Conservation (phyloP, 139 green algal species). For the Pedinophyceae sp. region DNA sequence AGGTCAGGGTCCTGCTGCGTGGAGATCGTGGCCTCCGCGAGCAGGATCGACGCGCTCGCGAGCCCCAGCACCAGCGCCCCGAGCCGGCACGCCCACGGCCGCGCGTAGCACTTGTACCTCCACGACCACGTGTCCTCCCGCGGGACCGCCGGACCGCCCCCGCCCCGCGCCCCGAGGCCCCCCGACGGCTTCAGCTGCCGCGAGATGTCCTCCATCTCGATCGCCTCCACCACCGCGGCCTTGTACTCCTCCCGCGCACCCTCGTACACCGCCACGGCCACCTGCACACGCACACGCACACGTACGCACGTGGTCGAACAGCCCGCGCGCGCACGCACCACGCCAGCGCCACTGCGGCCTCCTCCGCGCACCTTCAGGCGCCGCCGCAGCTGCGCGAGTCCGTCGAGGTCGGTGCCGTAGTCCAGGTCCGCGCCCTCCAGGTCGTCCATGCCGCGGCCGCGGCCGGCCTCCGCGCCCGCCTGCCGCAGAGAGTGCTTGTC, state of each 20-base stretch:
- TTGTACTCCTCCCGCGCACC: conserved; percentile 34
- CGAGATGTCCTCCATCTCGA: conserved; percentile 40
- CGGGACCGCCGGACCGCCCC: too few species aligned
- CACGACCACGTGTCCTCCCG: too few species aligned
- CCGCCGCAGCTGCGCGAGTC: conserved; percentile 29
- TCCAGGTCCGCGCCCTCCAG: conserved; percentile 40
- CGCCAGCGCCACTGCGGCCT: neutral
- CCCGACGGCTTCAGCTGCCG: neutral
- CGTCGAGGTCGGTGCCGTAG: conserved; percentile 33
- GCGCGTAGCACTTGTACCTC: neutral
- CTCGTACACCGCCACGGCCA: conserved; percentile 27
- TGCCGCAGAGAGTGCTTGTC: conserved; percentile 12
- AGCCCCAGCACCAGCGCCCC: conserved; percentile 14
- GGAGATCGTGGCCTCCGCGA: conserved; percentile 73
- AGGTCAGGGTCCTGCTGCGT: conserved; percentile 47
- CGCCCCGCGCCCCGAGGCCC: neutral
- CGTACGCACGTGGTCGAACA: neutral
- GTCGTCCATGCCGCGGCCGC: conserved; percentile 13
- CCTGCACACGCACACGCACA: conserved; percentile 18
- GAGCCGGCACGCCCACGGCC: neutral
- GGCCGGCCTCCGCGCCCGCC: too few species aligned
- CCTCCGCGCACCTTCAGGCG: neutral
- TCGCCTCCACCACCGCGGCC: conserved; percentile 30
- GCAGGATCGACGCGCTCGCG: conserved; percentile 49
- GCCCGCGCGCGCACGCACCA: neutral